A percentile compares a stretch with the other conserved stretches of the same genome.
phyloP scores from a whole-genome alignment of 345 rosid genomes.

The Firmiana major region DNA sequence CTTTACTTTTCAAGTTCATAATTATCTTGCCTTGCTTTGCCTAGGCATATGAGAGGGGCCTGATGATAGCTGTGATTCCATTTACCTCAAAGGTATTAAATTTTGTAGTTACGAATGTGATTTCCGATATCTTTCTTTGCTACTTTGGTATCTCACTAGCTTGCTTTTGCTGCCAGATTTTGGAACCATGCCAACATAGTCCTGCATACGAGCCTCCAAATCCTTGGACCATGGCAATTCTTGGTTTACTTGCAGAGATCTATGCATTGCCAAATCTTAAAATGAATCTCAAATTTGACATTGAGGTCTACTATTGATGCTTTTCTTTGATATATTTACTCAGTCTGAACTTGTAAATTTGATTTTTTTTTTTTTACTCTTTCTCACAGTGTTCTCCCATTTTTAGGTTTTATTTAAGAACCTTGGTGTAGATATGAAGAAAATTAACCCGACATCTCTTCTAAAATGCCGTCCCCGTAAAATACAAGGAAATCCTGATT shows the following conservation, averaged over 20 bases:
- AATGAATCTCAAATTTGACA: conserved; percentile 96
- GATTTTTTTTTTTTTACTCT: neutral
- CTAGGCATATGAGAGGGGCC: conserved; percentile 95
- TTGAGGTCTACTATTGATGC: conserved; percentile 52
- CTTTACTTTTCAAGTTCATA: neutral
- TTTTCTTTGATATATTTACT: neutral
- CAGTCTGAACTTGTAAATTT: neutral
- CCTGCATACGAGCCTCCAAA: conserved; percentile 91
- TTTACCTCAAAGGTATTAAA: conserved; percentile 83
- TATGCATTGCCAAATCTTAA: conserved; percentile 91
- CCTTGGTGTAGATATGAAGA: conserved; percentile 85
- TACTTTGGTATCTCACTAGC: neutral
- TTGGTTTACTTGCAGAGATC: conserved; percentile 85
- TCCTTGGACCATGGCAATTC: conserved; percentile 98
- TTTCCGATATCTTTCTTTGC: neutral
- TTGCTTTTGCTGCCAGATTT: conserved; percentile 42
- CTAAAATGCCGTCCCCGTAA: conserved; percentile 80
- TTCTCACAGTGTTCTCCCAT: neutral
- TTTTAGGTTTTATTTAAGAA: conserved; percentile 79
- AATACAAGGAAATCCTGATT: conserved; percentile 93
- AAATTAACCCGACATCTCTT: conserved; percentile 75
- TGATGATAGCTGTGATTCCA: conserved; percentile 98
- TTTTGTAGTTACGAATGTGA: neutral
- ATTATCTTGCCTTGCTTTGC: neutral
- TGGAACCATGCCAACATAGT: conserved; percentile 90